These are phyloP conservation scores for Cylindrotheca fusiformis DNA, from an alignment of 108 stramenopile genomes.

Conservation along the genomic window DNA sequence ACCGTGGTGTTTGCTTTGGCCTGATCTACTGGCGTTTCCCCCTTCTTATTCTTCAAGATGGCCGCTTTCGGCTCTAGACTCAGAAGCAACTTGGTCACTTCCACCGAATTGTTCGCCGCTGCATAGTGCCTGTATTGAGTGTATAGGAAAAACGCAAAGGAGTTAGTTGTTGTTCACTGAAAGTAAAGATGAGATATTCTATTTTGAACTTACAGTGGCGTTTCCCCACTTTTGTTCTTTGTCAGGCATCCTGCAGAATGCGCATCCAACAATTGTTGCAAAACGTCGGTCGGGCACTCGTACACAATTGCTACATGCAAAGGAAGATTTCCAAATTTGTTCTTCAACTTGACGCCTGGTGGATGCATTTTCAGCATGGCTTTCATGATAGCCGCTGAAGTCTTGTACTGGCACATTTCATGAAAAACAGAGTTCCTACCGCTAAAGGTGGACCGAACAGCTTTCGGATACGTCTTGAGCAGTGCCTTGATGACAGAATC, in stretches of 20 bases:
- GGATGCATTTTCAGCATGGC: constrained; percentile 37
- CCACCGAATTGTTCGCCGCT: constrained; percentile 35
- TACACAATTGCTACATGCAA: constrained; percentile 59
- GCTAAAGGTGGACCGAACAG: constrained; percentile 40
- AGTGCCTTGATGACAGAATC: constrained; percentile 51
- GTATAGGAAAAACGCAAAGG: not conserved
- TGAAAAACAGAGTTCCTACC: constrained; percentile 62
- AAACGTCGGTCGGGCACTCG: constrained; percentile 38
- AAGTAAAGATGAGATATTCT: too few relatives aligned
- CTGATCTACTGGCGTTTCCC: constrained; percentile 49
- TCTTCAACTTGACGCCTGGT: constrained; percentile 34
- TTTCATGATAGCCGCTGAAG: constrained; percentile 24
- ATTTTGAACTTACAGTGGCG: constrained; percentile 45
- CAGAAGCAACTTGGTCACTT: constrained; percentile 41
- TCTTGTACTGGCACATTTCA: constrained; percentile 55
- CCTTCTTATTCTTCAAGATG: constrained; percentile 38
- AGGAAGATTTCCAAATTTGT: constrained; percentile 46
- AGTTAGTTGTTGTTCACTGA: too few relatives aligned
- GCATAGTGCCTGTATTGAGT: constrained; percentile 17
- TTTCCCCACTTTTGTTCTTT: constrained; percentile 54
- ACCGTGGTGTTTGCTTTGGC: constrained; percentile 45
- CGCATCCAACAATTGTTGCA: constrained; percentile 43
- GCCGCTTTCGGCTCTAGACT: constrained; percentile 45
- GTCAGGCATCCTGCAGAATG: constrained; percentile 43
- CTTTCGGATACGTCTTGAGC: constrained; percentile 49